Percentiles rank a stretch among this genome's conserved stretches.
phyloP scores from a whole-genome alignment of 75 land plant genomes.

The Selaginella moellendorffii region DNA sequence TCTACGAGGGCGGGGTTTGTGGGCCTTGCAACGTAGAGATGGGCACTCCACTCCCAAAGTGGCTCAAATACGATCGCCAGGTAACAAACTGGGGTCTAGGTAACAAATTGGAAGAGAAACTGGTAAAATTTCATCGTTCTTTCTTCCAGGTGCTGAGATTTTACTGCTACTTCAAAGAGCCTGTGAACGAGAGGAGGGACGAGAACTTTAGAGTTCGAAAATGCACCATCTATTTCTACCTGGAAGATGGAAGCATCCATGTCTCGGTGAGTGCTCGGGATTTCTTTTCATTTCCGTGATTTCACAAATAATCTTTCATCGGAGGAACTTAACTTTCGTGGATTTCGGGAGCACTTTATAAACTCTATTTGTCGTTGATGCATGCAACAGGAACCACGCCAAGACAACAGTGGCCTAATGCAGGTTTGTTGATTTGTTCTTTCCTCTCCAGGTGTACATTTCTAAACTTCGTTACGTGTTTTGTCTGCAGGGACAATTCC shows the following conservation, averaged over 20 bases:
- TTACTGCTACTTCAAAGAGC: slow-evolving; percentile 23
- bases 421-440: slow-evolving; percentile 7
- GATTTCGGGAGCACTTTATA: too few species aligned
- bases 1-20: slow-evolving; percentile 20
- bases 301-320: neutral
- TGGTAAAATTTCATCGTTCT: neutral
- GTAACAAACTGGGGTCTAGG: slow-evolving; percentile 1
- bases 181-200: slow-evolving; percentile 23
- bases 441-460: neutral
- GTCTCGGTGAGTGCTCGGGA: slow-evolving; percentile 15
- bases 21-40: slow-evolving; percentile 13
- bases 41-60: slow-evolving; percentile 13
- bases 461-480: neutral
- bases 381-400: slow-evolving; percentile 21
- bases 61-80: slow-evolving; percentile 32
- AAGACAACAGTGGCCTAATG: slow-evolving; percentile 22
- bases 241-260: slow-evolving; percentile 24
- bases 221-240: slow-evolving; percentile 27
- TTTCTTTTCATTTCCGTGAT: too few species aligned
- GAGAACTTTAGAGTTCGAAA: slow-evolving; percentile 26
- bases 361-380: neutral
- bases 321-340: too few species aligned
- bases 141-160: slow-evolving; percentile 21
- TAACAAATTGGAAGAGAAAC: neutral
- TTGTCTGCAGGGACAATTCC: slow-evolving; percentile 21